Evolutionary conservation across 257 asterid species (phyloP).

Genomic region (Gentiana dahurica): DNA sequence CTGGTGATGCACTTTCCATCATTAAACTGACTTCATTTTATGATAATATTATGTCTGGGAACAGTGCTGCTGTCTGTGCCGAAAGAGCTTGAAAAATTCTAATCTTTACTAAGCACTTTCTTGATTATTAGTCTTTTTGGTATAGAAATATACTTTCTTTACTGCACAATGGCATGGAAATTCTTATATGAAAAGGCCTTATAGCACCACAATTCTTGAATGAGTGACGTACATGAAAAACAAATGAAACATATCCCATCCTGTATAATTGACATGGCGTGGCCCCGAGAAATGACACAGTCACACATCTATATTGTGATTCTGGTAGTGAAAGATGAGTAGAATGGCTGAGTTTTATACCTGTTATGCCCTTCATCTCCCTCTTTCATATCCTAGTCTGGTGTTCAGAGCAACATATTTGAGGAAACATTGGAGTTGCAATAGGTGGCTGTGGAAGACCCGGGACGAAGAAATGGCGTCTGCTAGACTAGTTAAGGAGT

Average conservation of each 20-base stretch:
- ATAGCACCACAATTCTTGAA: too few species aligned
- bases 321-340: constrained; percentile 3
- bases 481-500: background rate
- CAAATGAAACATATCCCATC: too few species aligned
- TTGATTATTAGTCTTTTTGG: background rate
- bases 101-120: too few species aligned
- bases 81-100: constrained; percentile 17
- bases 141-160: background rate
- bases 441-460: background rate
- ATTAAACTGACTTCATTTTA: constrained; percentile 65
- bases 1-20: constrained; percentile 66
- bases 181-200: too few species aligned
- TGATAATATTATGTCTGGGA: constrained; percentile 23
- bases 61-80: constrained; percentile 36
- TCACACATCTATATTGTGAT: background rate
- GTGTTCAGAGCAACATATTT: too few species aligned
- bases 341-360: background rate
- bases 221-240: too few species aligned
- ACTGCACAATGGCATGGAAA: background rate
- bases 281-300: too few species aligned
- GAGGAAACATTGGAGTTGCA: too few species aligned
- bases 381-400: too few species aligned
- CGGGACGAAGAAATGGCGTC: background rate
- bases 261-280: too few species aligned
- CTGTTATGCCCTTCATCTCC: too few species aligned